Conservation (phyloP, 305 asterid genomes). For the Salvia sclarea region DNA sequence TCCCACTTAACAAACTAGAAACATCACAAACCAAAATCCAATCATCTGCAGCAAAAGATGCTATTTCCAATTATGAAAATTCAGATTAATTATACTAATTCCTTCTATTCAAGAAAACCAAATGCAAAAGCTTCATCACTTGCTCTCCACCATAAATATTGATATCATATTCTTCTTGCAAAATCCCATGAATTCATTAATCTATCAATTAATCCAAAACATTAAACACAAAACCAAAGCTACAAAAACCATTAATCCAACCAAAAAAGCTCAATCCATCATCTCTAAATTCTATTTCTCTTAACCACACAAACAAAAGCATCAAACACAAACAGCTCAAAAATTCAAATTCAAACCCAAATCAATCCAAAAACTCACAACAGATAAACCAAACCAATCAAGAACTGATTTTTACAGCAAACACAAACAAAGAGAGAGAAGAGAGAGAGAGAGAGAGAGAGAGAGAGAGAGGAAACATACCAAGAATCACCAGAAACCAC, state of each 20-base stretch:
- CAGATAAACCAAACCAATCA: constrained; percentile 14
- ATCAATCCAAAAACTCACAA: constrained; percentile 20
- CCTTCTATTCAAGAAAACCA: not conserved
- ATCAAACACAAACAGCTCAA: constrained; percentile 8
- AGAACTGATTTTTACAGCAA: not conserved
- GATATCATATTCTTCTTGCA: not conserved
- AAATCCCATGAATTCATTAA: constrained; percentile 20
- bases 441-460: not conserved
- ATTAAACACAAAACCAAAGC: constrained; percentile 16
- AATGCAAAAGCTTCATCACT: constrained; percentile 1
- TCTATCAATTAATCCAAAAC: not conserved
- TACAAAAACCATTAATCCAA: not conserved
- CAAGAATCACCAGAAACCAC: constrained; percentile 47
- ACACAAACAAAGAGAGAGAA: not conserved
- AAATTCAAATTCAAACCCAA: not conserved
- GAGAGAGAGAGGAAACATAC: constrained; percentile 26
- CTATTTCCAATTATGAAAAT: not conserved
- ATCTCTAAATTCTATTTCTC: constrained; percentile 13
- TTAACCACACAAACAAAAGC: not conserved
- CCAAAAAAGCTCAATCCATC: not conserved
- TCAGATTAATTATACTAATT: not conserved
- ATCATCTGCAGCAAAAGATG: not conserved
- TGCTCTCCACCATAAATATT: not conserved
- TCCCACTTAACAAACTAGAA: constrained; percentile 28
- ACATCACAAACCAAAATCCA: constrained; percentile 25